Conservation (phyloP, 208 protist genomes). For the Leishmania aethiopica region DNA sequence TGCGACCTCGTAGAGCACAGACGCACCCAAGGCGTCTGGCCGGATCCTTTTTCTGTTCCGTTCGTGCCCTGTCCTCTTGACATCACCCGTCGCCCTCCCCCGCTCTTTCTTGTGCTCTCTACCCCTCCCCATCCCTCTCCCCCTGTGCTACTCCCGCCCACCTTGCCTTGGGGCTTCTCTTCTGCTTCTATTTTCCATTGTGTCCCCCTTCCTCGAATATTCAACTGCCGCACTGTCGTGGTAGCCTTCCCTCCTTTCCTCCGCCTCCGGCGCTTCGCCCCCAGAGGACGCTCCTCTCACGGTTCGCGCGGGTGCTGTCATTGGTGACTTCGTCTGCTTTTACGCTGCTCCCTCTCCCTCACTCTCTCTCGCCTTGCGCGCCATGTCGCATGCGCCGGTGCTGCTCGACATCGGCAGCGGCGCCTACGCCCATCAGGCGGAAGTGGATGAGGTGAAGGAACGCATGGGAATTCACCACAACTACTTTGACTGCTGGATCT, state of each 20-base stretch:
- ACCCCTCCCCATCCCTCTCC: neutral
- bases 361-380: neutral
- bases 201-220: neutral
- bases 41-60: neutral
- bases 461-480: conserved; percentile 62
- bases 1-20: neutral
- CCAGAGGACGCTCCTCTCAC: neutral
- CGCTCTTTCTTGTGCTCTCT: neutral
- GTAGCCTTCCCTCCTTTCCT: neutral
- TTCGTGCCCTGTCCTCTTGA: neutral
- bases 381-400: conserved; percentile 36
- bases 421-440: conserved; percentile 56
- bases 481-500: conserved; percentile 87
- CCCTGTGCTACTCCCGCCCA: neutral
- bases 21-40: neutral
- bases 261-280: neutral
- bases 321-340: neutral
- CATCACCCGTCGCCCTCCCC: neutral
- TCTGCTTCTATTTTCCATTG: neutral
- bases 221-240: neutral
- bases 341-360: neutral
- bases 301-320: neutral
- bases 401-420: conserved; percentile 54
- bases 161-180: neutral
- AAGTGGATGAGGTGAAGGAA: conserved; percentile 71